Base-by-base conservation (phyloP, 2,329 filamentous ascomycete species). In the Kalaharituber pfeilii region DNA sequence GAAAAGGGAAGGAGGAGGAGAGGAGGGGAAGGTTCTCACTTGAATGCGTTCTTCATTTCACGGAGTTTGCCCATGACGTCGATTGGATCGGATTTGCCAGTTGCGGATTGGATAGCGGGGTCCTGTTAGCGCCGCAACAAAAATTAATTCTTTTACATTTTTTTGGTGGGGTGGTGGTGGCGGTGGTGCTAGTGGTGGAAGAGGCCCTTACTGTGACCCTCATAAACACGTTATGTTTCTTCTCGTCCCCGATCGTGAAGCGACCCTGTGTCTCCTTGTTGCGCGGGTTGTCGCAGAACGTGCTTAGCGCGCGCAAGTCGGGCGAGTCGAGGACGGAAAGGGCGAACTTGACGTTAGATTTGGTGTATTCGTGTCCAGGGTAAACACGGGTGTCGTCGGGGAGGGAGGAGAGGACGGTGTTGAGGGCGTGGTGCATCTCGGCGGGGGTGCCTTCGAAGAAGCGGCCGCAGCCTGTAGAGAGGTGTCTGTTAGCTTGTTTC, bases 161-260 rank as follows among this genome's bases (percentile, higher is more conserved):
- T 15, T 39, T 39, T 2, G 4, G 20, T n/a, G n/a, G n/a, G n/a
- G n/a, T n/a, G n/a, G n/a, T n/a, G n/a, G n/a, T n/a, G n/a, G n/a
- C n/a, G n/a, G n/a, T n/a, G 5, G 2, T 39, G 33, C 4, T 15
- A 39, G 2, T 1, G 33, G 8, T 18, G 20, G 33, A 18, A 15
- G 33, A 39, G 20, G 20, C n/a, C 69, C 78, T 72, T 71, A 86
- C 84, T 62, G 82, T 74, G 30, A 93, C 75, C 62, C 84, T 78
- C 91, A 98, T 96, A 65, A 98, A 98, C 1, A 94, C 86, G 65
- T 98, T 98, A 68, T 96, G 87, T 70, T 84, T 72, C 84, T 96
- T 96, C 71, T 98, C 91, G 65, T 98, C 87, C 0, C 83, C 88
- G 68, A 98, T 96, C 0, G 89, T 98, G 64, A 94, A 96, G 66